Percentiles rank a stretch among this genome's conserved stretches.
These are phyloP conservation scores for Phytophthora quininea DNA, from an alignment of 352 stramenopile species.

Conservation along the genomic window DNA sequence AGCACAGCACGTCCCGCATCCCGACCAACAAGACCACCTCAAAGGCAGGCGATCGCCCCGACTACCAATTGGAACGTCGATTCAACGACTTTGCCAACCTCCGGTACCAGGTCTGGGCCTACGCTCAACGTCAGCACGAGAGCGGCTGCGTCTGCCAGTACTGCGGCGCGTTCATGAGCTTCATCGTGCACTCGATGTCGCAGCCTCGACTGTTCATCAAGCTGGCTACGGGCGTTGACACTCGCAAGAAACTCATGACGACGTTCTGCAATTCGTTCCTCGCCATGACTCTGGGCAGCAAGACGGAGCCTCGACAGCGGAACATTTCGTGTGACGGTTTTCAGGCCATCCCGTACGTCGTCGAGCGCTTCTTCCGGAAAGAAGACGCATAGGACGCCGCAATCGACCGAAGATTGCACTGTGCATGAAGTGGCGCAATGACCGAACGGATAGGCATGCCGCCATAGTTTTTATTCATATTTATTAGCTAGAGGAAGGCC, in stretches of 20 bases:
- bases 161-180: conserved; percentile 58
- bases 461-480: conserved; percentile 30
- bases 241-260: conserved; percentile 48
- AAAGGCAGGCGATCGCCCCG: conserved; percentile 31
- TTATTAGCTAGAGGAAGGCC: conserved; percentile 20
- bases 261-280: conserved; percentile 62
- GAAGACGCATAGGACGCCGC: conserved; percentile 18
- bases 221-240: conserved; percentile 38
- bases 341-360: conserved; percentile 48
- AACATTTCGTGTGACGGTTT: conserved; percentile 42
- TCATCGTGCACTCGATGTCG: conserved; percentile 55
- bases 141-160: conserved; percentile 42
- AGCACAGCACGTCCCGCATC: conserved; percentile 64
- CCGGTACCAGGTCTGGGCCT: conserved; percentile 54
- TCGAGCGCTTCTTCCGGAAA: conserved; percentile 53
- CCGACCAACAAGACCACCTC: conserved; percentile 49
- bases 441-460: neutral
- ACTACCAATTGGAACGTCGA: conserved; percentile 56
- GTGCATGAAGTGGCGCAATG: conserved; percentile 1
- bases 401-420: conserved; percentile 46
- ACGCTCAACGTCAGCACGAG: conserved; percentile 48
- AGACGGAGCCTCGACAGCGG: conserved; percentile 30
- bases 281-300: conserved; percentile 42
- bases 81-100: conserved; percentile 63
- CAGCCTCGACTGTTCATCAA: conserved; percentile 59